A percentile compares a stretch with the other conserved stretches of the same genome.
Conservation (phyloP, 2,329 filamentous ascomycete species). For the Camptophora hylomeconis region DNA sequence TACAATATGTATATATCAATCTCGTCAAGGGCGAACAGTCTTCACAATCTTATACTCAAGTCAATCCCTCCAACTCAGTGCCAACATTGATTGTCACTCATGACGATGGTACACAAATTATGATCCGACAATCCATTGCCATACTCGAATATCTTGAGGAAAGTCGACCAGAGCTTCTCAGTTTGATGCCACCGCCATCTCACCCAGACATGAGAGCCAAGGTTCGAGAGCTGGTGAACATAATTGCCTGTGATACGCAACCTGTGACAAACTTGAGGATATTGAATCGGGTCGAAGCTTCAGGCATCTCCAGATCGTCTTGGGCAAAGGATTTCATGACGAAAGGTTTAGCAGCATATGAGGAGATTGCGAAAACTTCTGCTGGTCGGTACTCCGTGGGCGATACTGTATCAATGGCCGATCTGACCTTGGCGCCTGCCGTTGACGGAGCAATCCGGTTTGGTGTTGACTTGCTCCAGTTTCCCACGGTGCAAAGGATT, state of each 20-base stretch:
- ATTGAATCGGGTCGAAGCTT: slow-evolving; percentile 33
- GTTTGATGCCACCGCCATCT: slow-evolving; percentile 34
- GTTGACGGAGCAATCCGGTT: slow-evolving; percentile 45
- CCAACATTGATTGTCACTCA: slow-evolving; percentile 37
- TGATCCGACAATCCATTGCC: slow-evolving; percentile 44
- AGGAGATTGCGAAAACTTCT: slow-evolving; percentile 26
- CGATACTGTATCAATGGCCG: slow-evolving; percentile 43
- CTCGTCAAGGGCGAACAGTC: slow-evolving; percentile 42
- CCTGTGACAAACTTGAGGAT: slow-evolving; percentile 47
- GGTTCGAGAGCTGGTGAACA: slow-evolving; percentile 40
- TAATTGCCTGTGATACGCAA: slow-evolving; percentile 46
- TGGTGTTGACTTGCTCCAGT: slow-evolving; percentile 39
- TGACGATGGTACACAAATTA: slow-evolving; percentile 13
- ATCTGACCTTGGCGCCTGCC: slow-evolving; percentile 45
- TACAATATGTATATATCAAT: slow-evolving; percentile 37
- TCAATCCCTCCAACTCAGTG: slow-evolving; percentile 43
- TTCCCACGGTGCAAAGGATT: slow-evolving; percentile 35
- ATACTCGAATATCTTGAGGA: slow-evolving; percentile 53
- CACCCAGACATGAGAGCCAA: slow-evolving; percentile 33
- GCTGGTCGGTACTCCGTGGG: slow-evolving; percentile 43
- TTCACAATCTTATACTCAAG: slow-evolving; percentile 29
- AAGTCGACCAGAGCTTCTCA: slow-evolving; percentile 25
- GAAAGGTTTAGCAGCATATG: slow-evolving; percentile 44
- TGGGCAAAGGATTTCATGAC: slow-evolving; percentile 42
- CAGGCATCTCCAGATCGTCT: slow-evolving; percentile 31